These are phyloP conservation scores for Arthrinium phaeospermum DNA, from an alignment of 2,329 filamentous ascomycete species.

Conservation along the genomic window DNA sequence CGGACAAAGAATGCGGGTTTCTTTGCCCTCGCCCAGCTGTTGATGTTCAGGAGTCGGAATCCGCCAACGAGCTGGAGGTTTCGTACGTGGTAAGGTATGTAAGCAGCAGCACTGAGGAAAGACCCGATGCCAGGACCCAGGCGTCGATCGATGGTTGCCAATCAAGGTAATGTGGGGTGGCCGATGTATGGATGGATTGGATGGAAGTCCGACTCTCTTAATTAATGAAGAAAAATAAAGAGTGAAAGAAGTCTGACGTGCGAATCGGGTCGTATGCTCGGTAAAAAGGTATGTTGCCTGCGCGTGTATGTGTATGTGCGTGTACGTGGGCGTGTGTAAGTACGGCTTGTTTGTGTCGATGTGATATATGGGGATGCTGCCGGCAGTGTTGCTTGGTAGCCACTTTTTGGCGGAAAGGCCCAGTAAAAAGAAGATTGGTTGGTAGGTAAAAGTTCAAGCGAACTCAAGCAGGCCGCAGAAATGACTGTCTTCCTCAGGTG, in stretches of 20 bases:
- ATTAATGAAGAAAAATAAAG: not conserved
- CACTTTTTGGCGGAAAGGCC: conserved; percentile 3
- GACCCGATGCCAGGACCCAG: not conserved
- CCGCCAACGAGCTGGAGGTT: not conserved
- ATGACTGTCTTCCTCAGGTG: not conserved
- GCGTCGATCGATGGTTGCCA: conserved; percentile 13
- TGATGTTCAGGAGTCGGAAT: not conserved
- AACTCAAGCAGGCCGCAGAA: not conserved
- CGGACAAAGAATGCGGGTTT: not conserved
- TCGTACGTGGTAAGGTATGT: not conserved
- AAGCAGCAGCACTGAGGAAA: not conserved
- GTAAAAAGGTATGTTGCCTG: not conserved
- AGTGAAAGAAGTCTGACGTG: not conserved
- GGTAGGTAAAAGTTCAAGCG: not conserved
- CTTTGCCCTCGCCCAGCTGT: not conserved
- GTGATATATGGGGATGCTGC: conserved; percentile 13
- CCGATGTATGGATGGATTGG: not conserved
- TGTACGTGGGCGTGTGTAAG: not conserved
- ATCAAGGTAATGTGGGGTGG: conserved; percentile 1
- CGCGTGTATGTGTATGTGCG: not conserved
- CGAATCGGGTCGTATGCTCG: conserved; percentile 8
- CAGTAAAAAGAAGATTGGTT: conserved; percentile 4
- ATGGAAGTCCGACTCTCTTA: not conserved
- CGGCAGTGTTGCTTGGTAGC: conserved; percentile 15
- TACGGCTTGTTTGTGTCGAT: not conserved